Percentiles rank a stretch among this genome's conserved stretches.
Evolutionary conservation across 2,329 filamentous ascomycete genomes (phyloP).

Genomic region (Metarhizium humberi): DNA sequence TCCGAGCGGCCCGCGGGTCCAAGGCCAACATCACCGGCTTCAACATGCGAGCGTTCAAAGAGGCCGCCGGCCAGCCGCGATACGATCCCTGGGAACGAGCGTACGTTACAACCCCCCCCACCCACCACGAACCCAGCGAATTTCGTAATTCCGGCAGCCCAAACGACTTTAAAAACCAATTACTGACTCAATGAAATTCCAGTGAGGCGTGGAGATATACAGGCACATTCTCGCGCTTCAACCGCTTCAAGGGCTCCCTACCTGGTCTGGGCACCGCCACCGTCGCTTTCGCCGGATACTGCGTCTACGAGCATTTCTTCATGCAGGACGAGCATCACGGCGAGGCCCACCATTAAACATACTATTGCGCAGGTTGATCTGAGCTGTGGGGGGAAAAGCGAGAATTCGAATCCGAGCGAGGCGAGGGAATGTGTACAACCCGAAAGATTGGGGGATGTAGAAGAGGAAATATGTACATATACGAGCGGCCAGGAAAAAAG

Average conservation of each 20-base stretch:
- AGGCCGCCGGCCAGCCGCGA: conserved; percentile 52
- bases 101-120: conserved; percentile 33
- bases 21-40: conserved; percentile 85
- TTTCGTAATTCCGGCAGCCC: background rate
- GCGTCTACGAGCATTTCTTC: conserved; percentile 83
- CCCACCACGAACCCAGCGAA: background rate
- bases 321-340: conserved; percentile 60
- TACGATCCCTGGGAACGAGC: conserved; percentile 59
- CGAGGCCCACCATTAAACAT: conserved; percentile 29
- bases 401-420: too few relatives aligned
- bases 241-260: conserved; percentile 79
- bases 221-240: conserved; percentile 77
- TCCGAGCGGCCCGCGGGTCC: conserved; percentile 42
- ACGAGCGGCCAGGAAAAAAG: background rate
- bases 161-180: background rate
- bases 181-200: conserved; percentile 10
- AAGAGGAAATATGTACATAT: conserved; percentile 2
- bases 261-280: conserved; percentile 88
- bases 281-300: conserved; percentile 84
- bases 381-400: background rate
- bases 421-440: background rate
- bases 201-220: conserved; percentile 95
- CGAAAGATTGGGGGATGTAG: background rate
- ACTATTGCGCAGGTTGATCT: background rate
- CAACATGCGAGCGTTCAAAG: conserved; percentile 72